phyloP scores from a whole-genome alignment of 2,329 filamentous ascomycete genomes.

The Cryoendolithus antarcticus region DNA sequence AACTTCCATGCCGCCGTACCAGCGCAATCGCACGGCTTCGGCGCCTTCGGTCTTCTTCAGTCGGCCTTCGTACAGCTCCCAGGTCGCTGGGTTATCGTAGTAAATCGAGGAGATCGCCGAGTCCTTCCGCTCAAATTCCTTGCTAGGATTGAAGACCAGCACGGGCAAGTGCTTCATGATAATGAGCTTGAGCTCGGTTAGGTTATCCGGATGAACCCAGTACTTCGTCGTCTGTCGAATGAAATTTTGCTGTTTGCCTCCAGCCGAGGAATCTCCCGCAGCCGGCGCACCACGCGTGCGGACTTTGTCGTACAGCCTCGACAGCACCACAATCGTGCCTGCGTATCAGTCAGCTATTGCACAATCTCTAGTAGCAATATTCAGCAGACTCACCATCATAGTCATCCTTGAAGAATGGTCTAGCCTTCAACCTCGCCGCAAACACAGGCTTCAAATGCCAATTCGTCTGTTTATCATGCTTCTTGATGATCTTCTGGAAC shows the following conservation, averaged over 20 bases:
- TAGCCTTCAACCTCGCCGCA: constrained; percentile 82
- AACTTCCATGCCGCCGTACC: constrained; percentile 94
- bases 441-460: constrained; percentile 96
- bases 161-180: constrained; percentile 96
- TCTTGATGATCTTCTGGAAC: constrained; percentile 99
- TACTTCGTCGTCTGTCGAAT: constrained; percentile 97
- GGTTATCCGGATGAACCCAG: constrained; percentile 97
- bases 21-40: constrained; percentile 87
- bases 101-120: constrained; percentile 97
- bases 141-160: constrained; percentile 91
- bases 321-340: constrained; percentile 64
- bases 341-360: too few relatives aligned
- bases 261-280: constrained; percentile 82
- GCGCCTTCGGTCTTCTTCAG: constrained; percentile 97
- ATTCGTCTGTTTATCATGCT: constrained; percentile 87
- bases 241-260: constrained; percentile 87
- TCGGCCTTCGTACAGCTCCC: constrained; percentile 87
- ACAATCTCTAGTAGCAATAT: too few relatives aligned
- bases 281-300: constrained; percentile 84
- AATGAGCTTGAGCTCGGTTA: constrained; percentile 94
- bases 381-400: constrained; percentile 51
- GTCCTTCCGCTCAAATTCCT: constrained; percentile 85
- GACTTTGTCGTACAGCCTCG: constrained; percentile 87
- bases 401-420: constrained; percentile 98
- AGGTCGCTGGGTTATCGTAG: constrained; percentile 88